Evolutionary conservation across 2,329 filamentous ascomycete species (phyloP), one percentile per base, ranked within the genome.

Genomic region (Botrytis cinerea): DNA sequence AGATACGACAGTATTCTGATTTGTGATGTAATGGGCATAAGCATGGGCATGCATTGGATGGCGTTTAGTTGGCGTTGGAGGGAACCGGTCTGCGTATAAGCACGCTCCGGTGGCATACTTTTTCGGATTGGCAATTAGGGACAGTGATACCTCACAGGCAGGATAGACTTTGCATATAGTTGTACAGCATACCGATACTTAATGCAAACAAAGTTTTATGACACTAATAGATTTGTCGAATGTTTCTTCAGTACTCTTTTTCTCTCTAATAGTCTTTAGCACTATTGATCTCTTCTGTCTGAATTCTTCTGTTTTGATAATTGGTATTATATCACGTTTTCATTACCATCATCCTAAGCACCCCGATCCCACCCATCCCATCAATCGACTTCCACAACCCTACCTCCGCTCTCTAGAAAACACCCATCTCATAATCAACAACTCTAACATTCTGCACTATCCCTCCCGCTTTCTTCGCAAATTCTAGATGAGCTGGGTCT

Each of bases 401-500:
- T 16, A 14, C 32, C 14, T 40, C 35, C 22, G 57, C 18, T 54
- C 40, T 61, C 61, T 67, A 86, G 75, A 90, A 82, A 78, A 84
- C 83, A 0, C 87, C 88, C 16, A 85, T 83, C 63, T 81, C 82
- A 81, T 91, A 92, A 79, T 92, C 90, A 2, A 92, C 79, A 0
- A 91, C 88, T 73, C 86, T 84, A 3, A 85, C 85, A 78, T 87
- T 87, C 74, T 87, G 82, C 22, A 90, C 77, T 2, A 88, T 77
- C 10, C 81, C 82, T 14, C 83, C 82, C 46, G 87, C 79, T 75
- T 82, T 85, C 73, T 86, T 82, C n/a, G 88, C 83, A 76, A 93
- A 93, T 0, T 81, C 87, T 51, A 85, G 82, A 79, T 94, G 92
- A 14, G 82, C 86, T 1, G 90, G 89, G 77, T 94, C 92, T 45